Percentiles rank a stretch among this genome's conserved stretches.
These are phyloP conservation scores for Lactarius hatsudake DNA, from an alignment of 768 basidiomycete species.

Conservation along the genomic window DNA sequence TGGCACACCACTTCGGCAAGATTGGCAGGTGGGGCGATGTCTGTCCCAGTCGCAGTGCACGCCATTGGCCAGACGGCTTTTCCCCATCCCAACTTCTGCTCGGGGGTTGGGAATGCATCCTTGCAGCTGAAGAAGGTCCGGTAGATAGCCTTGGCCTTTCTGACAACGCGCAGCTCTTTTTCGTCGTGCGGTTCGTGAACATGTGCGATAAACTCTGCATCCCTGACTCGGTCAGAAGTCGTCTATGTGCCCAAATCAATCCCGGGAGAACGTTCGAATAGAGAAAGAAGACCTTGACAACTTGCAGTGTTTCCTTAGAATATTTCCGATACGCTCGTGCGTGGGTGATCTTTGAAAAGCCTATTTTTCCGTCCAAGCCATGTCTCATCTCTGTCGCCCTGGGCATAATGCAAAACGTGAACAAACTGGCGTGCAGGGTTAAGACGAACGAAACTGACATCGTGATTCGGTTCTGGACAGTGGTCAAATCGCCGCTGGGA, in stretches of 20 bases:
- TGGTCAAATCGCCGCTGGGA: slow-evolving; percentile 5
- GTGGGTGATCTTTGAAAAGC: slow-evolving; percentile 8
- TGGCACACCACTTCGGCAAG: slow-evolving; percentile 13
- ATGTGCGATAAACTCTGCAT: neutral
- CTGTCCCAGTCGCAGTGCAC: slow-evolving; percentile 12
- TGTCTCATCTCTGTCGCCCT: slow-evolving; percentile 20
- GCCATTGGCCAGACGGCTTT: slow-evolving; percentile 15
- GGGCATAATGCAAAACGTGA: neutral
- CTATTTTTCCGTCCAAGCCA: slow-evolving; percentile 9
- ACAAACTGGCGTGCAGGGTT: neutral
- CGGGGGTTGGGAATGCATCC: slow-evolving; percentile 19
- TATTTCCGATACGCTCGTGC: slow-evolving; percentile 13
- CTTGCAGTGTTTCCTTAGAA: slow-evolving; percentile 4
- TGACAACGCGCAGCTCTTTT: neutral
- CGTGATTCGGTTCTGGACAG: slow-evolving; percentile 11
- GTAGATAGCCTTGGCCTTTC: slow-evolving; percentile 11
- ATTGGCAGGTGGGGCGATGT: neutral
- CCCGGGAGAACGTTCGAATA: neutral
- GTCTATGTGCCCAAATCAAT: slow-evolving; percentile 3
- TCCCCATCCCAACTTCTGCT: slow-evolving; percentile 10
- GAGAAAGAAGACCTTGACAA: slow-evolving; percentile 12
- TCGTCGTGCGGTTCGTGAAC: slow-evolving; percentile 4
- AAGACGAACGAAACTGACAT: slow-evolving; percentile 1
- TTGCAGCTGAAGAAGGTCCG: slow-evolving; percentile 17
- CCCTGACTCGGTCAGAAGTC: slow-evolving; percentile 17